Evolutionary conservation across 2,329 filamentous ascomycete species (phyloP), one percentile per base, ranked within the genome.

Genomic region (Exophiala viscosa): DNA sequence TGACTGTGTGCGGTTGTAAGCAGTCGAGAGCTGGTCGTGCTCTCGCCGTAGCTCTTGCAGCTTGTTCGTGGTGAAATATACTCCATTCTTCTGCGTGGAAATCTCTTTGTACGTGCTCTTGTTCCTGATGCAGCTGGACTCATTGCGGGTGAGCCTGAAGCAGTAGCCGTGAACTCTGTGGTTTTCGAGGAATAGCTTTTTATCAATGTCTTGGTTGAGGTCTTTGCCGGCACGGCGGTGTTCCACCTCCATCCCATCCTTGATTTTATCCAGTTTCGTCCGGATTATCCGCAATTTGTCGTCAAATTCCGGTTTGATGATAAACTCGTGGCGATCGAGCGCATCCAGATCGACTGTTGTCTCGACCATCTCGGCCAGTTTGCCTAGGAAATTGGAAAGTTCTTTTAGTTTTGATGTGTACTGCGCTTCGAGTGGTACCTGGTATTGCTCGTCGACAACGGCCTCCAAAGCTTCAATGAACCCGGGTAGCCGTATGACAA

Each of bases 221-320:
- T 99, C 92, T 34, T 82, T 77, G 7, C 88, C 87, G 0, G 90
- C 88, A 28, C 82, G 78, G 45, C 77, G 75, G 64, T 95, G 93
- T 68, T 97, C 92, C 31, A 78, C 78, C 45, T 91, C 82, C 82
- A 99, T 96, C 49, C 91, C 86, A 39, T 83, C 76, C 58, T 86
- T 85, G 23, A 96, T 75, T 65, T 86, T 89, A 66, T 97, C 92
- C 1, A 99, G 82, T 67, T 92, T 93, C 73, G 88, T 91, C 47
- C 89, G 84, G 62, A 99, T 95, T n/a, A 88, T 83, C 14, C 87
- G 84, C 34, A 99, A 76, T 49, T 85, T 82, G 53, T 96, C 90
- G 65, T 99, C 93, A 60, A 96, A 99, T 66, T 99, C 93, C 1
- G 95, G 88, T 72, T 97, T 99, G 79, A 99, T 99, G 64, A 96